Evolutionary conservation across 768 basidiomycete genomes (phyloP).

Genomic region (Phanerodontia chrysosporium): DNA sequence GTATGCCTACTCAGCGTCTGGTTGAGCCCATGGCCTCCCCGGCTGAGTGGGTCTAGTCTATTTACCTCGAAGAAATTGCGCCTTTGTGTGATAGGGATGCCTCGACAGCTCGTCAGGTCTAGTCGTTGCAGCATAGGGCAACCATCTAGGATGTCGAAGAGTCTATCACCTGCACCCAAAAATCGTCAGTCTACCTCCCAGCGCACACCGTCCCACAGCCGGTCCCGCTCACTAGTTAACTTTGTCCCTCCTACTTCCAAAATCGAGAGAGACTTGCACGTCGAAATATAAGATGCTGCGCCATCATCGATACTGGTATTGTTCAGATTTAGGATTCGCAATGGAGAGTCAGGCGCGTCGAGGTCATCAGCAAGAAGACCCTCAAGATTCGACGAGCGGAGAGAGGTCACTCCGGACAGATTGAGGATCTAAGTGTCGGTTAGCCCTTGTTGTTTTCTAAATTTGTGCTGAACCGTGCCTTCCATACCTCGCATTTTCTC

Average conservation of each 20-base stretch:
- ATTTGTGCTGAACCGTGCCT: not conserved
- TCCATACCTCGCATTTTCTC: constrained; percentile 52
- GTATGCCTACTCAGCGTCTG: constrained; percentile 1
- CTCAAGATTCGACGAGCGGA: constrained; percentile 48
- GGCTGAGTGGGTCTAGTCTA: no score
- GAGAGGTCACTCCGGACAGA: constrained; percentile 45
- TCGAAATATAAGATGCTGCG: constrained; percentile 46
- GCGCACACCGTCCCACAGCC: not conserved
- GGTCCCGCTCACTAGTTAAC: constrained; percentile 58
- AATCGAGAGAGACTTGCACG: constrained; percentile 43
- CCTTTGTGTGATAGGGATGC: constrained; percentile 53
- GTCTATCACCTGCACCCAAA: constrained; percentile 40
- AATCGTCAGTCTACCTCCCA: not conserved
- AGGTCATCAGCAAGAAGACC: constrained; percentile 39
- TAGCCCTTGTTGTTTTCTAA: not conserved
- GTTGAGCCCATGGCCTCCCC: not conserved
- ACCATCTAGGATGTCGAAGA: constrained; percentile 54
- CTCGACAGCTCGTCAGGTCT: constrained; percentile 65
- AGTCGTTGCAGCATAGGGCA: constrained; percentile 50
- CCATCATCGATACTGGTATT: constrained; percentile 60
- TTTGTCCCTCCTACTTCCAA: constrained; percentile 56
- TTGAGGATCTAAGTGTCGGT: constrained; percentile 45
- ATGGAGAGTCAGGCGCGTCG: constrained; percentile 29
- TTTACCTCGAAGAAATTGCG: constrained; percentile 68
- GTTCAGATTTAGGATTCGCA: constrained; percentile 51